Percentiles rank a stretch among this genome's conserved stretches.
phyloP scores from a whole-genome alignment of 805 yeast genomes.

The Dipodascus albidus region DNA sequence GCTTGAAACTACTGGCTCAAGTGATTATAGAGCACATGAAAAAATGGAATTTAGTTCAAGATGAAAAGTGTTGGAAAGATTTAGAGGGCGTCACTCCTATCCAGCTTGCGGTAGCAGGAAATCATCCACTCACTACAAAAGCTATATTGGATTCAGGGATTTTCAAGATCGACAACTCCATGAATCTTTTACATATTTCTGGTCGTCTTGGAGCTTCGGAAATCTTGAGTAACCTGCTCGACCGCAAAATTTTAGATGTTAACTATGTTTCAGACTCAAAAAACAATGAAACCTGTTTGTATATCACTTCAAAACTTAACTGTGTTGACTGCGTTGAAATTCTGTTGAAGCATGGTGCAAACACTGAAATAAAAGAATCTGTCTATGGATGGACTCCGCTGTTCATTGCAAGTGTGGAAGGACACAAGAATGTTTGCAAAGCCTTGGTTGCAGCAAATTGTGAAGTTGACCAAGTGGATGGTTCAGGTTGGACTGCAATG shows the following conservation, averaged over 20 bases:
- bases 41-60: conserved; percentile 37
- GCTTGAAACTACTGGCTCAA: conserved; percentile 51
- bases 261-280: conserved; percentile 46
- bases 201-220: conserved; percentile 52
- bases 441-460: conserved; percentile 45
- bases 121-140: conserved; percentile 65
- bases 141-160: conserved; percentile 37
- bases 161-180: conserved; percentile 37
- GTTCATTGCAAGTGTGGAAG: conserved; percentile 83
- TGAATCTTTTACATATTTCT: conserved; percentile 58
- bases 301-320: conserved; percentile 62
- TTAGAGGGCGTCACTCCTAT: conserved; percentile 72
- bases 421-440: conserved; percentile 45
- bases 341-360: conserved; percentile 50
- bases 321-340: conserved; percentile 38
- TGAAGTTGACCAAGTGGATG: conserved; percentile 47
- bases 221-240: conserved; percentile 42
- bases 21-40: conserved; percentile 44
- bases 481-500: conserved; percentile 95
- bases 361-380: conserved; percentile 62
- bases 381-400: conserved; percentile 93
- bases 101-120: conserved; percentile 72
- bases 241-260: conserved; percentile 46
- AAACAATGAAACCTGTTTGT: conserved; percentile 63
- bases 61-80: conserved; percentile 30